Base-by-base conservation (phyloP, 2,329 filamentous ascomycete species). In the Akanthomyces dipterigenus region DNA sequence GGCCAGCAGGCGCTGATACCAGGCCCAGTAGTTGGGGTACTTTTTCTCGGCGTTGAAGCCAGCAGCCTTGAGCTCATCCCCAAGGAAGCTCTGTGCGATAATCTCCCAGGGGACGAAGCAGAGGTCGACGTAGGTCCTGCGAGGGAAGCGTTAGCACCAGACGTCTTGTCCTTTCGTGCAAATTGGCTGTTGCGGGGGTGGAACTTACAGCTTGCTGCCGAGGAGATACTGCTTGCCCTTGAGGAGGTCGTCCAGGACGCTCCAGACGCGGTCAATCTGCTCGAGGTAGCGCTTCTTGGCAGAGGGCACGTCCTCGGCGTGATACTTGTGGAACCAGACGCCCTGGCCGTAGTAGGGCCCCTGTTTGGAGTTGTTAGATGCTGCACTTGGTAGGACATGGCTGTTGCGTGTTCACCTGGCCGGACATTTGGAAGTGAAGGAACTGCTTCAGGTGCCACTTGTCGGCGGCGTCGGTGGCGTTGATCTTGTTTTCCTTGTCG, bases 81-180 rank as follows among this genome's bases (percentile, higher is more conserved):
- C 64, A n/a, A 67, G 54, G 42, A 66, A 36, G 14, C 12, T 26
- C 20, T 62, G 40, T 34, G 68, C 24, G 5, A 65, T 36, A 11
- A 8, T 43, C 63, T 71, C 65, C 72, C 71, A 75, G 5, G 69
- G 62, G 55, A 72, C 62, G 55, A 75, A 75, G 55, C 65, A 63
- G 7, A 75, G 63, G 51, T 75, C 73, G 61, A 68, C 72, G 45
- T 74, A 75, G 14, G 72, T 72, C 31, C 70, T 73, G 74, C 65
- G 9, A 76, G 62, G 5, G 24, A 61, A 26, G 28, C 34, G 18
- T 54, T 45, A 54, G 34, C 14, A 45, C 18, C 11, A 40, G 7
- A 34, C n/a, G 60, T 45, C n/a, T 48, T 16, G 38, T 48, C 45
- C 31, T 43, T 36, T 5, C 31, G 46, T 18, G 48, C n/a, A n/a